Conservation (phyloP, 2,329 filamentous ascomycete species). For the Trichoderma sp. region DNA sequence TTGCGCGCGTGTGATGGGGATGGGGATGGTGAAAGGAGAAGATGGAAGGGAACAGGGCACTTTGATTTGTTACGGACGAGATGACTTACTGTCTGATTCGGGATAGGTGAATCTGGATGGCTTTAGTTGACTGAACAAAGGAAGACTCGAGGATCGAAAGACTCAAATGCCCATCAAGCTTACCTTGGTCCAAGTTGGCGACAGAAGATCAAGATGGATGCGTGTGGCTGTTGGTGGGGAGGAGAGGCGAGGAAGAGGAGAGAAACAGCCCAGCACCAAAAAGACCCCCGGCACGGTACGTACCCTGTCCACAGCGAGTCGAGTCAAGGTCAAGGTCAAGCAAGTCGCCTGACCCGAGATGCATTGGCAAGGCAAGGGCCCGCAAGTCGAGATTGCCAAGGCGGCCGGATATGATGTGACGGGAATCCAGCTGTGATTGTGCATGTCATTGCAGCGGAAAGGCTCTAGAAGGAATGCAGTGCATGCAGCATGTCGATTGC, state of each 20-base stretch:
- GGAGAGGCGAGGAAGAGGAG: not conserved
- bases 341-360: slow-evolving; percentile 18
- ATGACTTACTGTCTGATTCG: not conserved
- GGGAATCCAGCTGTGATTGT: not conserved
- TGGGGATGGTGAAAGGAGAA: not conserved
- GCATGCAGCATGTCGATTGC: not conserved
- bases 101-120: not conserved
- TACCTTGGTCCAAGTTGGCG: not conserved
- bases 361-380: slow-evolving; percentile 7
- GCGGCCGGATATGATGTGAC: not conserved
- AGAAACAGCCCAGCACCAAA: not conserved
- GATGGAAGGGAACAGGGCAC: not conserved
- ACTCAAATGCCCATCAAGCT: not conserved
- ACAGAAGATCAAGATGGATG: not conserved
- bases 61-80: not conserved
- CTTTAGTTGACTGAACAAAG: not conserved
- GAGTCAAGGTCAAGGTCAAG: not conserved
- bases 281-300: slow-evolving; percentile 4
- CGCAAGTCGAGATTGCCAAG: slow-evolving; percentile 6
- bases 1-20: not conserved
- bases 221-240: slow-evolving; percentile 9
- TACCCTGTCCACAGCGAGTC: slow-evolving; percentile 5
- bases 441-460: not conserved
- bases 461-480: slow-evolving; percentile 3
- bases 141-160: not conserved